Base-by-base conservation (phyloP, 2,329 filamentous ascomycete species). In the Aureobasidium sp. region DNA sequence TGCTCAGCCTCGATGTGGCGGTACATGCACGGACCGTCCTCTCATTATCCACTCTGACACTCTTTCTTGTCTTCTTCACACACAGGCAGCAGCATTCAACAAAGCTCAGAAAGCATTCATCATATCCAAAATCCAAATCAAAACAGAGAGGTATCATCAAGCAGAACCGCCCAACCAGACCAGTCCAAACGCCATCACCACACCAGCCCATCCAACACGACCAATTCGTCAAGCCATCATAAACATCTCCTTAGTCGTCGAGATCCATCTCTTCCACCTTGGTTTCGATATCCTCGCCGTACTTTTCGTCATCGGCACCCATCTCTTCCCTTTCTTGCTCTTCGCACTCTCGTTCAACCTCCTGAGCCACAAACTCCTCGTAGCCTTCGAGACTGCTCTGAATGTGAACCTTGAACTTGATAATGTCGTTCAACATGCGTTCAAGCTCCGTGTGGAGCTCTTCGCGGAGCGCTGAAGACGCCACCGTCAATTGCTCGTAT, bases 391-490 rank as follows among this genome's bases (percentile, higher is more conserved):
- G 79, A 63, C 86, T 88, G 77, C 91, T 92, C 75, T 99, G 94
- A 57, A 99, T 82, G 71, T 97, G 92, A 66, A 99, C 90, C 78
- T 99, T 99, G 84, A 99, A 97, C 71, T 95, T 92, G 78, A 97
- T 96, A 65, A 97, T 89, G 72, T 97, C 92, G 77, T 97, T 96
- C 64, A 99, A 79, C 84, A 97, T 96, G 69, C 87, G 88, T 77
- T 97, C 94, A 69, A 97, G 90, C 74, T 97, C 92, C 0, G 91
- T 96, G 74, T 99, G 94, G n/a, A 99, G 81, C 73, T 97, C 92
- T 74, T 99, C 94, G n/a, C 94, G 86, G 27, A 97, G 81, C 0
- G 90, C 80, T 66, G 90, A 90, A 52, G 90, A 90, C 36, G 86
- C 85, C 61, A 96, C 84, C n/a, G 89, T 91, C 52, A 97, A 79